Evolutionary conservation across 2,329 filamentous ascomycete genomes (phyloP), one percentile per base, ranked within the genome.

Genomic region (Stylonectria norvegica): DNA sequence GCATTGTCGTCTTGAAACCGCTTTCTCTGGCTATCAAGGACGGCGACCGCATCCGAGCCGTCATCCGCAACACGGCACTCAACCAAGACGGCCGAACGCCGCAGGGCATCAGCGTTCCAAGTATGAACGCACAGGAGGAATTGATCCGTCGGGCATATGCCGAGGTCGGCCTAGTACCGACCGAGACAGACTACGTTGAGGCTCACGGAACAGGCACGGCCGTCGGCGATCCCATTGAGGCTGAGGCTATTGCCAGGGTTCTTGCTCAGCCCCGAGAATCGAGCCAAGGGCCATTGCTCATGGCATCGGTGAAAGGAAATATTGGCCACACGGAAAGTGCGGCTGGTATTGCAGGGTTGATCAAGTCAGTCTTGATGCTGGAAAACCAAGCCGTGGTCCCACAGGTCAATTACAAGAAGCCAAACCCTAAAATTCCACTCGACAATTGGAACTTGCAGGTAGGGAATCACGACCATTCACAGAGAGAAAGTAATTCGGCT

Each of bases 181-280:
- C 58, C 17, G 54, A 30, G 14, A 19, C 57, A n/a, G 55, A 57
- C 27, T 69, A 64, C 37, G 58, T 70, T 29, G 68, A 71, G 50
- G 59, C 61, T 5, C 71, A 76, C 43, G 72, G 70, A 4, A 75
- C 72, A 1, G 71, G 70, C 4, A 76, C 72, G 2, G 53, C 60
- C 20, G 65, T 66, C 4, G 73, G 72, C 2, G 72, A 76, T 44
- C 68, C 69, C 0, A 62, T 65, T 14, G 72, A 75, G 47, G 67
- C 67, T 0, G 50, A 47, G 1, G 71, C 68, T n/a, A 64, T 75
- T 17, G 49, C 60, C n/a, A 46, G 49, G 4, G 59, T 61, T 9
- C 57, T 69, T 18, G 58, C 59, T 11, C 45, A 55, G 34, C 54
- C 57, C 12, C 57, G 65, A 11, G 57, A 61, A 25, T 42, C 56